A percentile compares a stretch with the other conserved stretches of the same genome.
Conservation (phyloP, 768 basidiomycete species). For the Leccinellum luteum region DNA sequence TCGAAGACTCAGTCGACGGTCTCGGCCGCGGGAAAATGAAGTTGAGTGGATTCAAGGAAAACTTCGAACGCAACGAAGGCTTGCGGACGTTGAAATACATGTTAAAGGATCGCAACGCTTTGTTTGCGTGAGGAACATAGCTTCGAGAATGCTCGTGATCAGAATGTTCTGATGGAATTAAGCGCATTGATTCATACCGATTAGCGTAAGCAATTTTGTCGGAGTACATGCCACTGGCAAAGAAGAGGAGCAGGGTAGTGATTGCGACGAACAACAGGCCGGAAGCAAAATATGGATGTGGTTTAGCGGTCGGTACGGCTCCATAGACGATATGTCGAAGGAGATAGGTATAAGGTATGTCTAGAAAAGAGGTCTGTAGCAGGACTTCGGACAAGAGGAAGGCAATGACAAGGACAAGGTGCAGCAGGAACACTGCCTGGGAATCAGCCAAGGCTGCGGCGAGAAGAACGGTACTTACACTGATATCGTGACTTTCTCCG, state of each 20-base stretch:
- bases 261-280: conserved; percentile 84
- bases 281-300: conserved; percentile 74
- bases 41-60: conserved; percentile 41
- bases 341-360: conserved; percentile 55
- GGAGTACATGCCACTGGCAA: conserved; percentile 93
- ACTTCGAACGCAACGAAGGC: conserved; percentile 64
- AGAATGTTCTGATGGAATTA: conserved; percentile 13
- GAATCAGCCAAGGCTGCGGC: conserved; percentile 18
- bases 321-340: conserved; percentile 46
- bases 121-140: conserved; percentile 95
- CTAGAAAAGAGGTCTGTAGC: conserved; percentile 63
- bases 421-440: conserved; percentile 65
- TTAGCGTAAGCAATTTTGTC: conserved; percentile 97
- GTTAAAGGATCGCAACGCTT: conserved; percentile 87
- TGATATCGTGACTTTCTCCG: conserved; percentile 81
- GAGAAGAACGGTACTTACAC: conserved; percentile 43
- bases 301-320: conserved; percentile 37
- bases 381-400: conserved; percentile 77
- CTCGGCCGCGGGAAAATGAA: conserved; percentile 35
- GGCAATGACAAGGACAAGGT: conserved; percentile 63
- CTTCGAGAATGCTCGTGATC: conserved; percentile 40
- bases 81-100: conserved; percentile 95
- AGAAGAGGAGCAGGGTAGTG: conserved; percentile 90
- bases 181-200: conserved; percentile 54
- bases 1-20: conserved; percentile 17